Conservation (phyloP, 805 yeast genomes). For the Cyberlindnera mrakii region DNA sequence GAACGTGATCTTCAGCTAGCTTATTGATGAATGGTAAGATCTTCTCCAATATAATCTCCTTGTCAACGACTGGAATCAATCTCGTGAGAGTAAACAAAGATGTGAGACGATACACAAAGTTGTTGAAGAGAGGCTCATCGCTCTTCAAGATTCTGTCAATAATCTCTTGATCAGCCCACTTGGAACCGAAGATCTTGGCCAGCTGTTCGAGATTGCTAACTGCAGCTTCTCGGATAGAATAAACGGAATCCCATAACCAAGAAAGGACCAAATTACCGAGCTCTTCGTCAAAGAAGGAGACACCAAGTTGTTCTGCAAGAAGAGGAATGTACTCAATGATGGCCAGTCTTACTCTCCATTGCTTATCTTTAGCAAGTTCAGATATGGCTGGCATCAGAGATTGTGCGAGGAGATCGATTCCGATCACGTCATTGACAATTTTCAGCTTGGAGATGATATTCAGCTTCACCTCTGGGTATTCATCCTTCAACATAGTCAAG, state of each 20-base stretch:
- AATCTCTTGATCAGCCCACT: slow-evolving; percentile 87
- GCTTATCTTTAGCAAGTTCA: slow-evolving; percentile 91
- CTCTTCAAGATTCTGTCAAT: slow-evolving; percentile 63
- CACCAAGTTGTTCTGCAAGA: slow-evolving; percentile 90
- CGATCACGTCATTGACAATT: slow-evolving; percentile 89
- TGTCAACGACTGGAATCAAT: slow-evolving; percentile 64
- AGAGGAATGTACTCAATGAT: slow-evolving; percentile 95
- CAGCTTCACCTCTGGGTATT: slow-evolving; percentile 91
- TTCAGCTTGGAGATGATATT: slow-evolving; percentile 91
- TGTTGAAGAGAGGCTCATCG: slow-evolving; percentile 36
- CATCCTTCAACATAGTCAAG: slow-evolving; percentile 91
- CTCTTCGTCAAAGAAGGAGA: slow-evolving; percentile 86
- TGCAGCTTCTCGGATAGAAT: slow-evolving; percentile 94
- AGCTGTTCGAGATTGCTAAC: slow-evolving; percentile 74
- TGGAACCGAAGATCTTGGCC: slow-evolving; percentile 83
- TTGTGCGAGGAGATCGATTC: slow-evolving; percentile 81
- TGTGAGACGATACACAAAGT: slow-evolving; percentile 89
- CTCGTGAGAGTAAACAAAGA: slow-evolving; percentile 84
- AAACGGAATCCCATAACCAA: slow-evolving; percentile 99
- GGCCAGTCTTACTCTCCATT: slow-evolving; percentile 97
- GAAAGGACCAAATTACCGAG: slow-evolving; percentile 85
- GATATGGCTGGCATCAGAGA: slow-evolving; percentile 92
- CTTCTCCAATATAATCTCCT: slow-evolving; percentile 49
- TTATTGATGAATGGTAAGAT: slow-evolving; percentile 76
- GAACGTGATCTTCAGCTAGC: slow-evolving; percentile 74